These are phyloP conservation scores for Diversispora epigaea DNA, from an alignment of 192 early-diverging fungal species.

Conservation along the genomic window DNA sequence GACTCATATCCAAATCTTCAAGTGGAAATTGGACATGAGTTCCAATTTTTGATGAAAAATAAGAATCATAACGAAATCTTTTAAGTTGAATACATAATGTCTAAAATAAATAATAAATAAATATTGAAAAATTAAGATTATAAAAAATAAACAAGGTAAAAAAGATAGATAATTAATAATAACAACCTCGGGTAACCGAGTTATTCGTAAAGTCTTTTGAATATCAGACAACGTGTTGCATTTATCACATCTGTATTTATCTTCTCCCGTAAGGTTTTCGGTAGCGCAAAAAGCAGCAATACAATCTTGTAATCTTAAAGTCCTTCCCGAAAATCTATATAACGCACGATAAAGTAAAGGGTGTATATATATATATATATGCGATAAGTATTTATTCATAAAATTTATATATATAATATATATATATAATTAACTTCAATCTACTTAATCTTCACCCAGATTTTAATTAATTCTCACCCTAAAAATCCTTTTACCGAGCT, in stretches of 20 bases:
- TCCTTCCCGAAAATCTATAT: conserved; percentile 33
- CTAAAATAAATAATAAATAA: conserved; percentile 1
- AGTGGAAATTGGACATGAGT: conserved; percentile 48
- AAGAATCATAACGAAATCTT: conserved; percentile 42
- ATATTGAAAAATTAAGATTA: neutral
- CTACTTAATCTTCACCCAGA: too few relatives aligned
- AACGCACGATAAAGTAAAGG: neutral
- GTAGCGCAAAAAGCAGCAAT: conserved; percentile 44
- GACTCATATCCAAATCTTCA: conserved; percentile 45
- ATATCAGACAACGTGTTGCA: conserved; percentile 42
- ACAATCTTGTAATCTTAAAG: conserved; percentile 43
- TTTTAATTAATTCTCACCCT: too few relatives aligned
- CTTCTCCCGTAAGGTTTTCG: conserved; percentile 42
- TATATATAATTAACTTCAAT: neutral
- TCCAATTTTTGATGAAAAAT: conserved; percentile 43
- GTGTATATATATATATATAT: neutral
- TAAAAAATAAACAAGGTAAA: neutral
- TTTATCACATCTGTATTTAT: conserved; percentile 41
- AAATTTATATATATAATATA: neutral
- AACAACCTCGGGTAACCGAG: conserved; percentile 36
- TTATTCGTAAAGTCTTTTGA: conserved; percentile 41
- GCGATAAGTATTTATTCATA: neutral
- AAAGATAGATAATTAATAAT: neutral
- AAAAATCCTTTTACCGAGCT: conserved; percentile 39
- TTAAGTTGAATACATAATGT: conserved; percentile 46